Conservation (phyloP, 768 basidiomycete genomes). For the Crassisporium funariophilum region DNA sequence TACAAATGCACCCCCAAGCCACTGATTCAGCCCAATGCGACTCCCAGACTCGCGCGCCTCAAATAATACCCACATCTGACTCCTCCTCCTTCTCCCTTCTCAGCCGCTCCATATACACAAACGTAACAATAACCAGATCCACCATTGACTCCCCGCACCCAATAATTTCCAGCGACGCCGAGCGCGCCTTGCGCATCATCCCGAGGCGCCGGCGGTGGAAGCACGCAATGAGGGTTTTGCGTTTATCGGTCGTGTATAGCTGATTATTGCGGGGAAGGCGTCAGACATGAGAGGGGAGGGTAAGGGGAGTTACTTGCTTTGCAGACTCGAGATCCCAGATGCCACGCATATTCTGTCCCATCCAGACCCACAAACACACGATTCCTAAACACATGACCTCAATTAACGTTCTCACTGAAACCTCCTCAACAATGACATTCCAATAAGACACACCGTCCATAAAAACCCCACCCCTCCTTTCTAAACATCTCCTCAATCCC, state of each 20-base stretch:
- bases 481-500: conserved; percentile 14
- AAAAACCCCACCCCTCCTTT: conserved; percentile 11
- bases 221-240: neutral
- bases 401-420: neutral
- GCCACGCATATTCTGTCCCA: neutral
- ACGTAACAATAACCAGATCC: neutral
- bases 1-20: no score
- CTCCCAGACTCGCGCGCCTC: no score
- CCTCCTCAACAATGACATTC: neutral
- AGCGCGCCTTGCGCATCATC: neutral
- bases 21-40: no score
- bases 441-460: neutral
- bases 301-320: neutral
- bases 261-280: no score
- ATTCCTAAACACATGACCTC: neutral
- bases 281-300: neutral
- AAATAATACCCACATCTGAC: no score
- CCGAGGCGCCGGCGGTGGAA: neutral
- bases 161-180: neutral
- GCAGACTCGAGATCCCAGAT: neutral
- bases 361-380: neutral
- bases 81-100: no score
- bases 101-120: neutral
- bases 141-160: neutral
- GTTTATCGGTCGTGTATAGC: neutral